Evolutionary conservation across 345 rosid genomes (phyloP).

Genomic region (Stellera chamaejasme): DNA sequence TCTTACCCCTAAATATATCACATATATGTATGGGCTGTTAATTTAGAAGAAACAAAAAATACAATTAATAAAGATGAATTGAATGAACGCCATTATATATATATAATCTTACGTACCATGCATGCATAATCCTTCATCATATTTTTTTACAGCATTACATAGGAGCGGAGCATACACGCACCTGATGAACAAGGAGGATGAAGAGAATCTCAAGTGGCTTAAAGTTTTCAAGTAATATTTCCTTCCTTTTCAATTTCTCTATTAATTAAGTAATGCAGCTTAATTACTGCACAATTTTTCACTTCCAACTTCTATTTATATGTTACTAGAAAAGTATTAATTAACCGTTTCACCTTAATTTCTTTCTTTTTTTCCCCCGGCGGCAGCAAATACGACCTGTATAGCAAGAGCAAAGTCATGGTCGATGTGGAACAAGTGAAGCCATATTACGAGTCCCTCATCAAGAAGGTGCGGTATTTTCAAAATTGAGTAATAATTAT

Average conservation of each 20-base stretch:
- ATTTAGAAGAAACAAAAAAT: no score
- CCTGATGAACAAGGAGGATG: conserved; percentile 32
- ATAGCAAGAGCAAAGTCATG: conserved; percentile 21
- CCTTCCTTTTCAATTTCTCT: not conserved
- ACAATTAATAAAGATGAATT: not conserved
- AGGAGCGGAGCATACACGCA: conserved; percentile 29
- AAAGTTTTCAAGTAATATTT: conserved; percentile 27
- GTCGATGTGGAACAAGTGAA: conserved; percentile 29
- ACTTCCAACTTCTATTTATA: no score
- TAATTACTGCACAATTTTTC: no score
- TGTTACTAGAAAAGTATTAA: no score
- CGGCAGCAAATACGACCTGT: conserved; percentile 22
- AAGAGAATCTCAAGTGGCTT: conserved; percentile 33
- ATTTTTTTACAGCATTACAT: conserved; percentile 25
- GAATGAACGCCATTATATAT: no score
- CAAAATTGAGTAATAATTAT: not conserved
- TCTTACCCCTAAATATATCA: not conserved
- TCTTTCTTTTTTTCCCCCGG: not conserved
- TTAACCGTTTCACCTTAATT: not conserved
- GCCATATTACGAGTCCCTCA: conserved; percentile 37
- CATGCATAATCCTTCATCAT: not conserved
- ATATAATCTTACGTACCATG: no score
- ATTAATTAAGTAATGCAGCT: no score
- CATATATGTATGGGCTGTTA: no score
- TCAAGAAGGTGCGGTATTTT: conserved; percentile 23